Conservation (phyloP, 2,329 filamentous ascomycete genomes). For the Dactylellina parvicollis region DNA sequence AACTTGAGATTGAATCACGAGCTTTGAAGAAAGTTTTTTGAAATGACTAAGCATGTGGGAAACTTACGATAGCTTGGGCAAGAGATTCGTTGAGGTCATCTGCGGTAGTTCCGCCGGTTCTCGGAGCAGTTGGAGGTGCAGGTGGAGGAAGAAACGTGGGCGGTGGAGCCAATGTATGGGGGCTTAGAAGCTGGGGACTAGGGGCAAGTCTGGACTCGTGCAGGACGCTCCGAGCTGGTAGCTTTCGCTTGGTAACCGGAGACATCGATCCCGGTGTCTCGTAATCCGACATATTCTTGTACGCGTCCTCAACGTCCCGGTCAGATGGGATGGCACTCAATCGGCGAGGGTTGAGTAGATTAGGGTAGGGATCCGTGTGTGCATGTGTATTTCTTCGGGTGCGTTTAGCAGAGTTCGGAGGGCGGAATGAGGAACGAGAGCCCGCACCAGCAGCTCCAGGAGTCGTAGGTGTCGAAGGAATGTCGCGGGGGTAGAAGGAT, state of each 20-base stretch:
- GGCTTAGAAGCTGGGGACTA: constrained; percentile 33
- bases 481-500: constrained; percentile 38
- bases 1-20: too few relatives aligned
- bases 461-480: constrained; percentile 47
- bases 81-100: constrained; percentile 47
- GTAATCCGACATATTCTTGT: constrained; percentile 50
- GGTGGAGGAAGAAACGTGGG: constrained; percentile 33
- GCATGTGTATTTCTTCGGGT: constrained; percentile 43
- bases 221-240: constrained; percentile 37
- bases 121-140: constrained; percentile 8
- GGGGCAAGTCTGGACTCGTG: constrained; percentile 41
- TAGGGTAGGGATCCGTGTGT: constrained; percentile 42
- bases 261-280: constrained; percentile 44
- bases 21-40: neutral
- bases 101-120: constrained; percentile 17
- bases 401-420: constrained; percentile 51
- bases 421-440: constrained; percentile 39
- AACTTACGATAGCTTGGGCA: constrained; percentile 52
- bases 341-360: constrained; percentile 37
- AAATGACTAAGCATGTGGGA: neutral
- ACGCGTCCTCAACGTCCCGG: constrained; percentile 45
- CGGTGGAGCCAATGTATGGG: constrained; percentile 26
- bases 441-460: constrained; percentile 18
- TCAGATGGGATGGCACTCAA: constrained; percentile 47
- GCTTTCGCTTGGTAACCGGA: constrained; percentile 36